Conservation (phyloP, 2,329 filamentous ascomycete species). For the Bipolaris oryzae region DNA sequence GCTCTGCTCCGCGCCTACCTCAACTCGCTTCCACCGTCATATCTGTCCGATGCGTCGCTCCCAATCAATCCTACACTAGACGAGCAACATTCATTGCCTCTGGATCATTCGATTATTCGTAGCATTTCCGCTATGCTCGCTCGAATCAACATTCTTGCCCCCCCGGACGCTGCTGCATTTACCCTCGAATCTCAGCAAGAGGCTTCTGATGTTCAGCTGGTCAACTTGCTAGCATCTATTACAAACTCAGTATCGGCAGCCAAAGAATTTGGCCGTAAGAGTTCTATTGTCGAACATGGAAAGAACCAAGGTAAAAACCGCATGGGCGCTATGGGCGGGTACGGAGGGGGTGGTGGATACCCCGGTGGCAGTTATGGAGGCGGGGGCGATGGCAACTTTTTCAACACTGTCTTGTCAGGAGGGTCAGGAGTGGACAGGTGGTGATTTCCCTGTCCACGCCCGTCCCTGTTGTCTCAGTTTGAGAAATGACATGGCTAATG, state of each 20-base stretch:
- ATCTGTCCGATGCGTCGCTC: conserved; percentile 58
- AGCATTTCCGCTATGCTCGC: conserved; percentile 86
- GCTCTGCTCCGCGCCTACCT: conserved; percentile 71
- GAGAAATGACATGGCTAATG: conserved; percentile 1
- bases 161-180: conserved; percentile 69
- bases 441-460: conserved; percentile 4
- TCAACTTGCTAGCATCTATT: conserved; percentile 76
- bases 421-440: conserved; percentile 19
- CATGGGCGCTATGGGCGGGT: conserved; percentile 22
- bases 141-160: conserved; percentile 80
- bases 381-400: conserved; percentile 26
- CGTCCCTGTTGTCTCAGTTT: background rate
- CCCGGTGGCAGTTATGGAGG: conserved; percentile 18
- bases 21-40: conserved; percentile 69
- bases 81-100: conserved; percentile 38
- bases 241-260: conserved; percentile 74
- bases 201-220: conserved; percentile 81
- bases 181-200: conserved; percentile 75
- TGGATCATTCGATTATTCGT: conserved; percentile 76
- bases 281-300: conserved; percentile 53
- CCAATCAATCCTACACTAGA: conserved; percentile 40
- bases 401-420: conserved; percentile 30
- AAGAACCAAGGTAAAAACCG: conserved; percentile 43
- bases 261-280: conserved; percentile 77
- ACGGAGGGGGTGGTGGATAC: conserved; percentile 18